A percentile compares a stretch with the other conserved stretches of the same genome.
Evolutionary conservation across 345 rosid genomes (phyloP).

Genomic region (Eutrema heterophyllum): DNA sequence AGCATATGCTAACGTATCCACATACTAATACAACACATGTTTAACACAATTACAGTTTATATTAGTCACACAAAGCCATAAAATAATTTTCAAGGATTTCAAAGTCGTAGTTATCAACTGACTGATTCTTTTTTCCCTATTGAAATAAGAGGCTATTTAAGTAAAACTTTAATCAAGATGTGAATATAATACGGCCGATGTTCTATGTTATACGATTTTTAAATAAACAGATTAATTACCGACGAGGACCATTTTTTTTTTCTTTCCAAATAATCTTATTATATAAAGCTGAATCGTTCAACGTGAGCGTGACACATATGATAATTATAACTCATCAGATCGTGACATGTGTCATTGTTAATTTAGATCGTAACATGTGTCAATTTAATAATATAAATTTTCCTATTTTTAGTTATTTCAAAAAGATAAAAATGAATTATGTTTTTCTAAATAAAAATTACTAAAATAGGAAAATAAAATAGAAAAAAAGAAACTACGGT

Average conservation of each 20-base stretch:
- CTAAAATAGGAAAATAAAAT: too few relatives aligned
- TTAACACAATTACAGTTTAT: background rate
- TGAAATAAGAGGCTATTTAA: background rate
- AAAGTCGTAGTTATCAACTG: background rate
- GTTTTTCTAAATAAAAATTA: too few relatives aligned
- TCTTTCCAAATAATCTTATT: background rate
- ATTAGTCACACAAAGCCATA: background rate
- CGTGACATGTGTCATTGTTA: too few relatives aligned
- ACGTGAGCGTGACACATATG: too few relatives aligned
- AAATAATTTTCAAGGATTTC: background rate
- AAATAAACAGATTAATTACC: background rate
- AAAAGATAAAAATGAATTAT: too few relatives aligned
- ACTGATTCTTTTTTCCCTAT: background rate
- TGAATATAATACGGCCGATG: background rate
- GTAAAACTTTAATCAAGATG: background rate
- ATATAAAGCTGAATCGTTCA: too few relatives aligned
- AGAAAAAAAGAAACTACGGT: too few relatives aligned
- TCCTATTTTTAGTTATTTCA: too few relatives aligned
- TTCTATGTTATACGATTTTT: background rate
- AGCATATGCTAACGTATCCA: background rate
- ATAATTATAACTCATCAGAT: too few relatives aligned
- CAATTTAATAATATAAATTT: too few relatives aligned
- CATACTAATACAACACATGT: background rate
- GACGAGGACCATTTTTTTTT: background rate
- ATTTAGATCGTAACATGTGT: too few relatives aligned